Evolutionary conservation across 768 basidiomycete genomes (phyloP), one percentile per base, ranked within the genome.

Genomic region (Podaxis sp.): DNA sequence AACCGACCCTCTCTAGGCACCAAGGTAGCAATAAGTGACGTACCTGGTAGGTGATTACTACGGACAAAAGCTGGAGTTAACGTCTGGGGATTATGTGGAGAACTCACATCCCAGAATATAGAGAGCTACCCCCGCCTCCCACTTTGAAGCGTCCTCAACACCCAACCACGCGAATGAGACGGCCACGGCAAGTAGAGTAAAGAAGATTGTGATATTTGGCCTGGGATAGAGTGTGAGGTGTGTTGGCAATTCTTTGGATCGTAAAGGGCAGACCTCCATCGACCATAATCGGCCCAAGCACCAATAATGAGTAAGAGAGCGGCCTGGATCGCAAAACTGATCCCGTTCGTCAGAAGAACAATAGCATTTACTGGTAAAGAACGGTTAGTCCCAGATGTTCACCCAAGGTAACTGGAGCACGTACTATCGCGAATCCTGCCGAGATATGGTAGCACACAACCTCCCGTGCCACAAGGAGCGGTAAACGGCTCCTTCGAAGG

Each of bases 261-360:
- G 20, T 11, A 12, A 36, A 12, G 44, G 13, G 50, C 56, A 48
- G 46, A 87, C 88, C 88, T 88, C 90, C 89, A 91, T 15, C 76
- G 74, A n/a, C 91, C 90, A 71, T 91, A 93, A 71, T 92, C 90
- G 0, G 90, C 89, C 87, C 90, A 91, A 3, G 89, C 87, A 3
- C 90, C 90, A 30, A 92, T 83, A 12, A 82, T 67, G 24, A 91
- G 73, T 44, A 93, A 74, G 15, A 91, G 68, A 15, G 80, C 82
- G 0, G 89, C 88, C 73, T 93, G 90, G 28, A 92, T 80, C 0
- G 88, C 89, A 68, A 91, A 91, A 64, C 87, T 88, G 49, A 93
- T 85, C 3, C 91, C 90, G 67, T 92, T 92, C 7, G 89, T 91
- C 60, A 91, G 78, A 26, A 91, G 80, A 4, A 91, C 88, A 64